Conservation (phyloP, 2,329 filamentous ascomycete species). For the Dissoconium aciculare region DNA sequence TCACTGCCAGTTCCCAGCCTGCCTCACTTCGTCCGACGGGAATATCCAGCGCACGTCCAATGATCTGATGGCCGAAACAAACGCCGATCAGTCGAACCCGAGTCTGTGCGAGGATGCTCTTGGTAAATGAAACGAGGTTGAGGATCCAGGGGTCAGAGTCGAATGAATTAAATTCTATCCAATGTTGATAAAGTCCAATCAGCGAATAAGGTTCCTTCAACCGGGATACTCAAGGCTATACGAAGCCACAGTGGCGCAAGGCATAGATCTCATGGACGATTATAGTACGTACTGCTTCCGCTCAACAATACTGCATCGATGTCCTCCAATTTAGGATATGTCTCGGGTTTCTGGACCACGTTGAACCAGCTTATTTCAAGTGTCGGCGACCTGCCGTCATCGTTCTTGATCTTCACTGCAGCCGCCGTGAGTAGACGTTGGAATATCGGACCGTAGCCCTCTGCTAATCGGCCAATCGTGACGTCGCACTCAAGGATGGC, state of each 20-base stretch:
- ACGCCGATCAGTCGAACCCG: slow-evolving; percentile 60
- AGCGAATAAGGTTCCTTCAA: too few species aligned
- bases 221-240: too few species aligned
- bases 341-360: slow-evolving; percentile 47
- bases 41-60: slow-evolving; percentile 55
- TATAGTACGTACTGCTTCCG: slow-evolving; percentile 36
- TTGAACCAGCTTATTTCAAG: slow-evolving; percentile 53
- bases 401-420: slow-evolving; percentile 30
- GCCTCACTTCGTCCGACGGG: slow-evolving; percentile 50
- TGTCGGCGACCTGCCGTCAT: slow-evolving; percentile 28
- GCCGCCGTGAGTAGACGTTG: slow-evolving; percentile 37
- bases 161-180: slow-evolving; percentile 54
- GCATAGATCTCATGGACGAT: not conserved
- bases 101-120: slow-evolving; percentile 43
- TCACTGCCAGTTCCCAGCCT: slow-evolving; percentile 74
- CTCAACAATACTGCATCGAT: slow-evolving; percentile 74
- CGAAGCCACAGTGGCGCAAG: not conserved
- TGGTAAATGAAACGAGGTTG: slow-evolving; percentile 54
- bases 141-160: slow-evolving; percentile 63
- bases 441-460: slow-evolving; percentile 51
- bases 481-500: slow-evolving; percentile 82
- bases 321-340: slow-evolving; percentile 57
- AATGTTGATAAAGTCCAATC: too few species aligned
- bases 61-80: slow-evolving; percentile 80
- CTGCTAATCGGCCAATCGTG: slow-evolving; percentile 48